Evolutionary conservation across 2,329 filamentous ascomycete genomes (phyloP).

Genomic region (Stagonosporopsis chrysanthemi): DNA sequence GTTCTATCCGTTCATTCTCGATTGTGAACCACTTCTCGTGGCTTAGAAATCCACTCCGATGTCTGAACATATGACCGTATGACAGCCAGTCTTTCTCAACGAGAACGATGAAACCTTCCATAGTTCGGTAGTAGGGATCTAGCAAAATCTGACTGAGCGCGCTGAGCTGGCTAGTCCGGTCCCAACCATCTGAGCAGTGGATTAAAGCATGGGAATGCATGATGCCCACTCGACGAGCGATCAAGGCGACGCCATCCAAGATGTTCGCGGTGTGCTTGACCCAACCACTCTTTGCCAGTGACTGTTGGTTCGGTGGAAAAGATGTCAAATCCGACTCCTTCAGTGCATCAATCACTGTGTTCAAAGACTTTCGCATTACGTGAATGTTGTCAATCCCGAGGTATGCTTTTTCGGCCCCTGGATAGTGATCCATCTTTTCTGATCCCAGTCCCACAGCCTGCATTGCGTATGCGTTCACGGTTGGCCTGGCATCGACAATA

Average conservation of each 20-base stretch:
- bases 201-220: constrained; percentile 95
- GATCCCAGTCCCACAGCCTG: constrained; percentile 92
- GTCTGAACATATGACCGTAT: constrained; percentile 96
- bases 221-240: constrained; percentile 86
- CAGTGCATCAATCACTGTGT: constrained; percentile 85
- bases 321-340: constrained; percentile 91
- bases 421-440: constrained; percentile 98
- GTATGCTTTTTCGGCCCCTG: constrained; percentile 87
- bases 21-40: constrained; percentile 94
- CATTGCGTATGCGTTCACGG: constrained; percentile 93
- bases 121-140: constrained; percentile 92
- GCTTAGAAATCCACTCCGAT: constrained; percentile 85
- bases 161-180: constrained; percentile 93
- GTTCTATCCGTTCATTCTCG: constrained; percentile 78
- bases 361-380: constrained; percentile 91
- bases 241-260: constrained; percentile 82
- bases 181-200: constrained; percentile 98
- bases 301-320: constrained; percentile 80
- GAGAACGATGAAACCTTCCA: constrained; percentile 92
- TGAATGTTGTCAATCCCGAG: constrained; percentile 98
- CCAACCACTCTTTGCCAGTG: constrained; percentile 86
- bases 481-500: constrained; percentile 94
- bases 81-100: constrained; percentile 98
- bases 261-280: constrained; percentile 86
- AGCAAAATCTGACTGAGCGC: constrained; percentile 91